Base-by-base conservation (phyloP, 495 filamentous ascomycete species). In the Niebla homalea region DNA sequence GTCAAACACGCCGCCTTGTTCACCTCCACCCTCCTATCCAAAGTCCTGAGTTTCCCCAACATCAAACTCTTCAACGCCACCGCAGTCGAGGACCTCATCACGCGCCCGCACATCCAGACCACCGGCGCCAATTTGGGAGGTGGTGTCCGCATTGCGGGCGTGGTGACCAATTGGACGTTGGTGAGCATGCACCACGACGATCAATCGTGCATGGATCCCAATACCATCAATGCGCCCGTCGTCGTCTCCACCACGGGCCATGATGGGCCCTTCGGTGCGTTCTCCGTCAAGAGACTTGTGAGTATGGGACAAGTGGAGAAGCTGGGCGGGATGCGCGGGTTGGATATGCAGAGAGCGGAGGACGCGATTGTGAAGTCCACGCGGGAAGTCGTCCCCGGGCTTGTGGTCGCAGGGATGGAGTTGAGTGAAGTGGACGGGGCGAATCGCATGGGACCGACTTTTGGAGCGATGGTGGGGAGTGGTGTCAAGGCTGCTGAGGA, bases 41-140 rank as follows among this genome's bases (percentile, higher is more conserved):
- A 80, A 64, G 88, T 94, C 15, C 71, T 94, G 36, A 56, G 71
- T 20, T 86, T 88, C 73, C 84, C 84, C 49, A 94, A 94, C 67
- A 76, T 94, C 65, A 94, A 94, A 77, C 78, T 94, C 56, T 94
- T 94, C 78, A 94, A 94, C 60, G 88, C 88, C 39, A 94, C 88
- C 37, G 71, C 80, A 21, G 88, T 94, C 36, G 88, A 94, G 67
- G 88, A 94, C 64, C 70, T 94, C 57, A 89, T 93, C 66, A 93
- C 88, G 20, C 83, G 86, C 26, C 73, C 69, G 4, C 55, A 64
- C 46, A 32, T 36, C 4, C 43, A 26, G 56, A 61, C 32, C 60
- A 16, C 64, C 39, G 26, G 26, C 26, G 26, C 26, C 26, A 32
- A 6, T 11, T 8, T 32, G 3, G 64, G 64, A 48, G 73, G 74